Evolutionary conservation across 192 early-diverging fungal genomes (phyloP).

Genomic region (Entomortierella lignicola): DNA sequence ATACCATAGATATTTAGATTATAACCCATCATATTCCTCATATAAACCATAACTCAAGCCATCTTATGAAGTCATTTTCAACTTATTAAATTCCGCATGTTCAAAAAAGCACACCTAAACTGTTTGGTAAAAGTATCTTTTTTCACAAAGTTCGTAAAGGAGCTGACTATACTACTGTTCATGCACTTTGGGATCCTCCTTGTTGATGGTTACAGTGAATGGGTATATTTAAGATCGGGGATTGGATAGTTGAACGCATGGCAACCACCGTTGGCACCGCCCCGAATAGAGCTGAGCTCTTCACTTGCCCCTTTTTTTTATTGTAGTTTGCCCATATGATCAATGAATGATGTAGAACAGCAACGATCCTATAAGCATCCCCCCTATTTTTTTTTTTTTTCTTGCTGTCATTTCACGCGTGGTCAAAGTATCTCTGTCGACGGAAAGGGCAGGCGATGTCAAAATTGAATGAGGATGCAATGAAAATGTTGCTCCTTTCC

Average conservation of each 20-base stretch:
- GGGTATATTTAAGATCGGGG: too few relatives aligned
- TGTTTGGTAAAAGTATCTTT: too few relatives aligned
- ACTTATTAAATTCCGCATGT: too few relatives aligned
- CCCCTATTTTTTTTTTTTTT: background rate
- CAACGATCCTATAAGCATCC: background rate
- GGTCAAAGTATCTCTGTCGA: background rate
- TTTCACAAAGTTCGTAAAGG: too few relatives aligned
- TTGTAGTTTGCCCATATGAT: constrained; percentile 8
- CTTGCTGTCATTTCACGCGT: background rate
- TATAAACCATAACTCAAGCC: too few relatives aligned
- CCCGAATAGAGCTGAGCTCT: too few relatives aligned
- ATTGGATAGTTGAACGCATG: too few relatives aligned
- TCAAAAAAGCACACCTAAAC: too few relatives aligned
- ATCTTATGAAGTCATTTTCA: background rate
- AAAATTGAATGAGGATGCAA: background rate
- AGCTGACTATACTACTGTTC: too few relatives aligned
- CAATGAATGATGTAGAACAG: constrained; percentile 1
- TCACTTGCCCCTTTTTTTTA: constrained; percentile 1
- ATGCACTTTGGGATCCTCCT: too few relatives aligned
- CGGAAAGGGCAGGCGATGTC: background rate
- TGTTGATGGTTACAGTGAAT: too few relatives aligned
- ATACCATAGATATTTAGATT: constrained; percentile 5
- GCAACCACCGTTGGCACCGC: too few relatives aligned
- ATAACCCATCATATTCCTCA: background rate
- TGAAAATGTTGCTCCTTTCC: background rate